Evolutionary conservation across 2,329 filamentous ascomycete genomes (phyloP).

Genomic region (Cladosporium sp.): DNA sequence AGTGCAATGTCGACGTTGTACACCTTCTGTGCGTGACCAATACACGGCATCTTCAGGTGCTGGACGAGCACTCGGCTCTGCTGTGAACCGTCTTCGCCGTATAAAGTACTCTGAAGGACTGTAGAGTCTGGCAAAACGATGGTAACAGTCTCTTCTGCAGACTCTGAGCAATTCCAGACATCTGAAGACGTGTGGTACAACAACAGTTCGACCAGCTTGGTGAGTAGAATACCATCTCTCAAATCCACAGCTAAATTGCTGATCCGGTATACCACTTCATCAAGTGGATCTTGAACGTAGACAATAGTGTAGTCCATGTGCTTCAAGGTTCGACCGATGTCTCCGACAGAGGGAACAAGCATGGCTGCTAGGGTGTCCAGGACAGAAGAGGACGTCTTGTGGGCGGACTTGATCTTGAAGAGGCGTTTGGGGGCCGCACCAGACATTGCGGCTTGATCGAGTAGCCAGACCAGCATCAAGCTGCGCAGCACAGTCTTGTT

Average conservation of each 20-base stretch:
- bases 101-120: slow-evolving; percentile 41
- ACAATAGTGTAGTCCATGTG: slow-evolving; percentile 60
- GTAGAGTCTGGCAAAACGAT: slow-evolving; percentile 51
- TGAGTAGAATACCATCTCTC: slow-evolving; percentile 62
- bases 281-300: slow-evolving; percentile 58
- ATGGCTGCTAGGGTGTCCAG: slow-evolving; percentile 55
- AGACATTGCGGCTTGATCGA: slow-evolving; percentile 56
- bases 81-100: slow-evolving; percentile 36
- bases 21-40: slow-evolving; percentile 57
- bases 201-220: slow-evolving; percentile 60
- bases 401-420: slow-evolving; percentile 54
- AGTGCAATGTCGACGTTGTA: slow-evolving; percentile 63
- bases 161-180: neutral
- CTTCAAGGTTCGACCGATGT: slow-evolving; percentile 56
- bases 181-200: slow-evolving; percentile 43
- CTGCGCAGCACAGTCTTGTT: slow-evolving; percentile 58
- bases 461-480: slow-evolving; percentile 60
- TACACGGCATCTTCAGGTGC: slow-evolving; percentile 60
- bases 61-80: slow-evolving; percentile 55
- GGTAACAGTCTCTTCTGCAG: slow-evolving; percentile 37
- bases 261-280: slow-evolving; percentile 61
- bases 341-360: slow-evolving; percentile 61
- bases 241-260: slow-evolving; percentile 64
- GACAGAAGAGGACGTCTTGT: slow-evolving; percentile 59
- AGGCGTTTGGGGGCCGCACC: slow-evolving; percentile 43